Conservation (phyloP, 2,329 filamentous ascomycete species). For the Phyllachora maydis region DNA sequence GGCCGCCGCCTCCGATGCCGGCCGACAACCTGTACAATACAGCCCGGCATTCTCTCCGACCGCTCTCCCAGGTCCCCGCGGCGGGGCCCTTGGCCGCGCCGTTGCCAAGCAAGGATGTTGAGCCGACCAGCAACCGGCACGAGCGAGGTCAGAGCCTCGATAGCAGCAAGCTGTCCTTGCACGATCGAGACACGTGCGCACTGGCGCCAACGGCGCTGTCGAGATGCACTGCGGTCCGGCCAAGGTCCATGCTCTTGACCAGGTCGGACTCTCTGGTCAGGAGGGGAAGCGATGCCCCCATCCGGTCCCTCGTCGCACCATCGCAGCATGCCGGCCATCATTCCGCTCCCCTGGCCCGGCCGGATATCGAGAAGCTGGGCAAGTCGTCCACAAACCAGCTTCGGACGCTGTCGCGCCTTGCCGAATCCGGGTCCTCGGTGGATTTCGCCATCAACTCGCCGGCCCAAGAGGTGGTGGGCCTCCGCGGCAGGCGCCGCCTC, state of each 20-base stretch:
- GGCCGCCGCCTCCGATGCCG: constrained; percentile 22
- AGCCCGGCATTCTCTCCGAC: constrained; percentile 57
- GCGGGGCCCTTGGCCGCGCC: constrained; percentile 11
- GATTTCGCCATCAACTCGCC: constrained; percentile 64
- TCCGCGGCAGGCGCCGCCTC: constrained; percentile 65
- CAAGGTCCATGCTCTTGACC: constrained; percentile 40
- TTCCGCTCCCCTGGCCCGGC: constrained; percentile 41
- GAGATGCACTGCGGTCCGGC: constrained; percentile 21
- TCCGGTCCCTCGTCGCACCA: constrained; percentile 13
- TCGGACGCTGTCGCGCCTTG: constrained; percentile 66
- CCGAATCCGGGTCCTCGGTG: constrained; percentile 52
- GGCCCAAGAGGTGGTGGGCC: constrained; percentile 68
- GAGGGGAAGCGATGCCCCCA: constrained; percentile 11
- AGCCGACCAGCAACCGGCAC: too few relatives aligned
- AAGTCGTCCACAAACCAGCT: constrained; percentile 82
- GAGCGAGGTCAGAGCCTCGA: constrained; percentile 46
- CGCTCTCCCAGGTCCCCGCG: constrained; percentile 44
- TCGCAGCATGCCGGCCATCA: constrained; percentile 19
- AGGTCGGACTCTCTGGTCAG: constrained; percentile 33
- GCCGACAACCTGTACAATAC: constrained; percentile 50
- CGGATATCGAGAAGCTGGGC: constrained; percentile 64
- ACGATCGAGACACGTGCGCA: constrained; percentile 18
- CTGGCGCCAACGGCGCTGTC: constrained; percentile 17
- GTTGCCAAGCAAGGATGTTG: too few relatives aligned
- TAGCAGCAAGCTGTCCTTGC: constrained; percentile 30